A percentile compares a stretch with the other conserved stretches of the same genome.
phyloP scores from a whole-genome alignment of 805 yeast species.

The Saccharomycopsis olivae region DNA sequence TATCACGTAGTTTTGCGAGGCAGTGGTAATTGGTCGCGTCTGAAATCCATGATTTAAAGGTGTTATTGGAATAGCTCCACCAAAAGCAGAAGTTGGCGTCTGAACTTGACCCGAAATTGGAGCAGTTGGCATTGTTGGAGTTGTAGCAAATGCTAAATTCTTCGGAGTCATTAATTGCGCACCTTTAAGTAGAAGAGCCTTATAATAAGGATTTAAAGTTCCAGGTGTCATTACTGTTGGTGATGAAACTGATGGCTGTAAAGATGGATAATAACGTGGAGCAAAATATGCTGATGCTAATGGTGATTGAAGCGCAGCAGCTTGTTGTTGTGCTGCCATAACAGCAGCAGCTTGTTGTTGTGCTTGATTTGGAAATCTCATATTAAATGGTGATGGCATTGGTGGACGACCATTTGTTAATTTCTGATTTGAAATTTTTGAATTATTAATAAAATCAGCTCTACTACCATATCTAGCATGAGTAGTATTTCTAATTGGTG shows the following conservation, averaged over 20 bases:
- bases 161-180: slow-evolving; percentile 5
- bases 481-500: slow-evolving; percentile 22
- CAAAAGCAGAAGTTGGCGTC: slow-evolving; percentile 2
- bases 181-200: slow-evolving; percentile 7
- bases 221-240: slow-evolving; percentile 13
- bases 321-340: slow-evolving; percentile 15
- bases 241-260: slow-evolving; percentile 6
- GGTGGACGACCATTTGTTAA: neutral
- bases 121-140: slow-evolving; percentile 6
- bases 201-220: slow-evolving; percentile 11
- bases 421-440: slow-evolving; percentile 3
- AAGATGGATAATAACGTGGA: slow-evolving; percentile 15
- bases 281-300: slow-evolving; percentile 13
- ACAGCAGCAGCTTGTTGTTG: slow-evolving; percentile 13
- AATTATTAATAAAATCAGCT: slow-evolving; percentile 3
- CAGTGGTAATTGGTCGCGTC: slow-evolving; percentile 2
- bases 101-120: slow-evolving; percentile 4
- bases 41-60: slow-evolving; percentile 16
- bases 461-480: slow-evolving; percentile 1
- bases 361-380: neutral
- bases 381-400: neutral
- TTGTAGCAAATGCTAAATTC: neutral
- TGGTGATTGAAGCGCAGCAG: slow-evolving; percentile 17
- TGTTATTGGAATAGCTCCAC: slow-evolving; percentile 12
- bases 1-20: slow-evolving; percentile 14